Conservation (phyloP, 768 basidiomycete genomes). For the Tricholoma matsutake region DNA sequence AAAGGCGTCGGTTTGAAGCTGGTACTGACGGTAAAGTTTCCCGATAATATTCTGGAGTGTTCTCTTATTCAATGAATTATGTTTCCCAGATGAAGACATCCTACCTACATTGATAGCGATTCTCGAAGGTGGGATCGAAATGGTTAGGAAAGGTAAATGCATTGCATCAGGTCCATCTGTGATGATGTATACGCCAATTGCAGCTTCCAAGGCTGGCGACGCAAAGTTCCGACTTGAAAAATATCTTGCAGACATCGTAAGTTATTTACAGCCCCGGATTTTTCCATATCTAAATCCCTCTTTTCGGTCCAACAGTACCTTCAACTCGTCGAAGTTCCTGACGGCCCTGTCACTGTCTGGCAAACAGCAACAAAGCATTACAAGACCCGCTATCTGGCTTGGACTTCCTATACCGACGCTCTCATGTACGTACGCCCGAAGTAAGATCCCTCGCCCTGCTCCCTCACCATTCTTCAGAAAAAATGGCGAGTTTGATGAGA, state of each 20-base stretch:
- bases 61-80: background rate
- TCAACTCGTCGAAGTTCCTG: constrained; percentile 42
- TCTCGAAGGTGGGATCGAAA: constrained; percentile 60
- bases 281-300: background rate
- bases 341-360: constrained; percentile 61
- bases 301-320: constrained; percentile 40
- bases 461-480: constrained; percentile 35
- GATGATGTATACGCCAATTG: background rate
- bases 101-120: constrained; percentile 52
- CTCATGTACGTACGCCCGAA: constrained; percentile 52
- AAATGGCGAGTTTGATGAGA: constrained; percentile 51
- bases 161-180: constrained; percentile 5
- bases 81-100: constrained; percentile 39
- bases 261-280: constrained; percentile 24
- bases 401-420: constrained; percentile 72
- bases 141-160: constrained; percentile 54
- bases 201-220: constrained; percentile 70
- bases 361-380: constrained; percentile 61
- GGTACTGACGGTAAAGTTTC: constrained; percentile 36
- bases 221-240: constrained; percentile 78
- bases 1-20: constrained; percentile 52
- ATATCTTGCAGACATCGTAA: constrained; percentile 71
- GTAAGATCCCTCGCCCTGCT: constrained; percentile 2
- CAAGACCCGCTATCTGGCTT: constrained; percentile 70
- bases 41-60: background rate